Evolutionary conservation across 345 rosid species (phyloP), one percentile per base, ranked within the genome.

Genomic region (Turnera subulata): DNA sequence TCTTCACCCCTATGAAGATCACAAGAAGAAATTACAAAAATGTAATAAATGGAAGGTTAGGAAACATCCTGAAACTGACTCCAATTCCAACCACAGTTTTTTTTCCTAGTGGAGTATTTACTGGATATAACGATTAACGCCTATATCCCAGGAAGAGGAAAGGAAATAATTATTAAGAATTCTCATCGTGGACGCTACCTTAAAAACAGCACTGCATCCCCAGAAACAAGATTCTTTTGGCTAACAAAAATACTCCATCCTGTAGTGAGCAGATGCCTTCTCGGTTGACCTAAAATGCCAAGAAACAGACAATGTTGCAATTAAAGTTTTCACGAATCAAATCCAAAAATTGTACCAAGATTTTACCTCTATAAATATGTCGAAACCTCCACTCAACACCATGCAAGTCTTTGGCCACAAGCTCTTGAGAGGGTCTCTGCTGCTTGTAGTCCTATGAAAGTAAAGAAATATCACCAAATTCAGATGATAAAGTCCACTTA

Each of bases 241-340:
- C 85, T 83, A 65, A 88, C 98, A 52, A 92, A 92, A 58, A 86
- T 65, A 69, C 96, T 92, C 98, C 98, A 92, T 47, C 96, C 98
- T 5, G 96, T 89, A 3, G 96, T 89, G 55, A 92, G 98, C 50
- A 92, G 82, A 83, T 92, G 98, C 71, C 98, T 75, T 77, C 94
- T 89, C 56, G 98, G 98, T 73, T 92, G 98, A 64, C 98, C 98
- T 92, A 76, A 59, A 67, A 70, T 25, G 42, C 39, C n/a, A 65
- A 51, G 49, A 65, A 50, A 45, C 53, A 59, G 46, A n/a, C 54
- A 43, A 62, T 20, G 25, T 55, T 17, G 55, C 46, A 10, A 37
- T 32, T 4, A 11, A 32, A 25, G 39, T 62, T 51, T 63, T 40
- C 53, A 39, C 10, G 13, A 57, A 65, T 11, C 45, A 45, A 72